Conservation (phyloP, 345 rosid genomes). For the Hibiscus tridactylites region DNA sequence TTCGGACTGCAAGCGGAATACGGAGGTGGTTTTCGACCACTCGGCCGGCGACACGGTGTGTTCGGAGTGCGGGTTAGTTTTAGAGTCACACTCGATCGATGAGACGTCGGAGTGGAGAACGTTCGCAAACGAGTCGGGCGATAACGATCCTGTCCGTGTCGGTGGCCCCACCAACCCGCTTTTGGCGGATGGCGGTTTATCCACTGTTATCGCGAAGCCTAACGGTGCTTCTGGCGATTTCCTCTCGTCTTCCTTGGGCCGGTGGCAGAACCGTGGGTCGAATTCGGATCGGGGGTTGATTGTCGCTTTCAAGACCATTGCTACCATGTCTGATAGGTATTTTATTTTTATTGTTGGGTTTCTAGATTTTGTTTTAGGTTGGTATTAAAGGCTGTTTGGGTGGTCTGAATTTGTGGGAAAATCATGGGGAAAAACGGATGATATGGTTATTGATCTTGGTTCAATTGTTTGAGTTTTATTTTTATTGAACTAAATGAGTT, state of each 20-base stretch:
- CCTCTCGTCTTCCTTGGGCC: constrained; percentile 77
- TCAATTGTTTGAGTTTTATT: neutral
- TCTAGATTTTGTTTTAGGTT: neutral
- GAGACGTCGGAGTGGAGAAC: constrained; percentile 99
- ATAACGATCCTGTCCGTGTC: constrained; percentile 93
- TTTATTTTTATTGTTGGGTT: neutral
- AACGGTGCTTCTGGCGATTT: constrained; percentile 93
- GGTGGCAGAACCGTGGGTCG: constrained; percentile 97
- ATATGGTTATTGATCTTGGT: neutral
- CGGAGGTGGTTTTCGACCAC: constrained; percentile 96
- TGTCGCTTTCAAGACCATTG: constrained; percentile 83
- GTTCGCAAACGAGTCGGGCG: constrained; percentile 91
- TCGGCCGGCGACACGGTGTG: constrained; percentile 97
- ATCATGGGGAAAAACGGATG: neutral
- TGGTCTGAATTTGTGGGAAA: neutral
- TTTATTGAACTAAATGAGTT: neutral
- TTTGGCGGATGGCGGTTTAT: constrained; percentile 79
- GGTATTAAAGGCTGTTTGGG: neutral
- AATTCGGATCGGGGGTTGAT: constrained; percentile 95
- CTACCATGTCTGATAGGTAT: constrained; percentile 95
- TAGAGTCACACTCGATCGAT: constrained; percentile 96
- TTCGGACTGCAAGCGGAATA: constrained; percentile 69
- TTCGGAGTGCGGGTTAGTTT: constrained; percentile 93
- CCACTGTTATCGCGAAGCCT: constrained; percentile 94
- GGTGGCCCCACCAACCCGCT: constrained; percentile 95